A percentile compares a stretch with the other conserved stretches of the same genome.
Evolutionary conservation across 1,139 yeast genomes (phyloP).

Genomic region (Zhuliangozyma blackwelliae): DNA sequence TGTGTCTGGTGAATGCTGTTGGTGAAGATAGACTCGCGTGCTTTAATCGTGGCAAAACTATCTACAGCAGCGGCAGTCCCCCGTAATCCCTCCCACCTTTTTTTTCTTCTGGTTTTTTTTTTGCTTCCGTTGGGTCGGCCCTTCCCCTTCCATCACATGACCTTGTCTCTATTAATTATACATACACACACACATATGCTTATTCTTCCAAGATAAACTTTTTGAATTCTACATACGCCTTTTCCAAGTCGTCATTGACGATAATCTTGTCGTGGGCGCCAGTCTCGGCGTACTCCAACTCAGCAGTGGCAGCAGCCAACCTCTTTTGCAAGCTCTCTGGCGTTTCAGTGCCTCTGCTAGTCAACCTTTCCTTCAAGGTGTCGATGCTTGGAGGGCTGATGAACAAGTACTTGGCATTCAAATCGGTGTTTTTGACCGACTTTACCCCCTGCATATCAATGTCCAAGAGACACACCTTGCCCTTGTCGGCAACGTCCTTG

Average conservation of each 20-base stretch:
- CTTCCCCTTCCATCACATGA: no score
- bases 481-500: conserved; percentile 59
- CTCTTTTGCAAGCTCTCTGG: conserved; percentile 79
- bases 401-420: conserved; percentile 82
- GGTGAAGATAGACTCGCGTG: background rate
- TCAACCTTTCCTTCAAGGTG: conserved; percentile 65
- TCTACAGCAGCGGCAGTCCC: background rate
- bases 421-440: conserved; percentile 75
- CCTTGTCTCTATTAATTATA: no score
- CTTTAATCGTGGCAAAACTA: background rate
- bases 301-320: conserved; percentile 79
- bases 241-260: conserved; percentile 88
- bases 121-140: no score
- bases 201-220: conserved; percentile 55
- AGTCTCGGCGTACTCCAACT: conserved; percentile 79
- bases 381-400: conserved; percentile 91
- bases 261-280: conserved; percentile 90
- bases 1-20: background rate
- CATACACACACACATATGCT: no score
- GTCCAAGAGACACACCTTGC: conserved; percentile 82
- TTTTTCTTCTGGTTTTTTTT: no score
- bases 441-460: conserved; percentile 99
- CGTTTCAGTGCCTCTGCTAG: conserved; percentile 92
- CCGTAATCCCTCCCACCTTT: no score
- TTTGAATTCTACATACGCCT: conserved; percentile 78